Conservation (phyloP, 306 rosid genomes). For the Acmispon strigosus region DNA sequence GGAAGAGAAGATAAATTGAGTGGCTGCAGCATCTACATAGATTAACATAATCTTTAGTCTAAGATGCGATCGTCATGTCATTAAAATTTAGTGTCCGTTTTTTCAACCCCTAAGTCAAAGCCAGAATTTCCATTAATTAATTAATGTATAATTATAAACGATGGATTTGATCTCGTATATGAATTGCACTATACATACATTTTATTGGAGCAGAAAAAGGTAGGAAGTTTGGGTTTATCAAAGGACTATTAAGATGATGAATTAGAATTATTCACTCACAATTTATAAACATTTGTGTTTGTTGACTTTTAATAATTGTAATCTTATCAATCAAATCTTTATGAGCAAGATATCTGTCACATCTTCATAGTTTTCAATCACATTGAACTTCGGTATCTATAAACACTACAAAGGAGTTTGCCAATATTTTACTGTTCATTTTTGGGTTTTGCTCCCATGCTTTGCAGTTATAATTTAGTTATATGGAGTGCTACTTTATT, state of each 20-base stretch:
- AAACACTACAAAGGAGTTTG: no score
- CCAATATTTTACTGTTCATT: no score
- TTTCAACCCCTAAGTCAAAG: not conserved
- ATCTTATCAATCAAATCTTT: not conserved
- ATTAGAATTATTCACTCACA: no score
- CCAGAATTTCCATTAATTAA: no score
- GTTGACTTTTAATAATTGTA: not conserved
- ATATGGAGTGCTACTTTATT: no score
- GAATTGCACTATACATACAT: not conserved
- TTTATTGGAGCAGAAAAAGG: not conserved
- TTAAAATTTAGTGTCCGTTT: not conserved
- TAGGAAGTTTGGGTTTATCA: no score
- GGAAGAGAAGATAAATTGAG: no score
- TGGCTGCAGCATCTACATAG: not conserved
- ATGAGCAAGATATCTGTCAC: not conserved
- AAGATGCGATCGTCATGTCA: not conserved
- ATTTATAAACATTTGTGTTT: not conserved
- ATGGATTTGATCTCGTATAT: no score
- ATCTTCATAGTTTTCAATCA: not conserved
- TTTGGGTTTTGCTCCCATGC: no score
- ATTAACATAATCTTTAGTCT: not conserved
- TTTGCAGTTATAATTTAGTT: no score
- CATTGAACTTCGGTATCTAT: not conserved
- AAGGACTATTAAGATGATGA: no score
- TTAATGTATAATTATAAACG: not conserved